Percentiles rank a stretch among this genome's conserved stretches.
Evolutionary conservation across 164 flowering plant genomes (phyloP).

Genomic region (Stephania japonica): DNA sequence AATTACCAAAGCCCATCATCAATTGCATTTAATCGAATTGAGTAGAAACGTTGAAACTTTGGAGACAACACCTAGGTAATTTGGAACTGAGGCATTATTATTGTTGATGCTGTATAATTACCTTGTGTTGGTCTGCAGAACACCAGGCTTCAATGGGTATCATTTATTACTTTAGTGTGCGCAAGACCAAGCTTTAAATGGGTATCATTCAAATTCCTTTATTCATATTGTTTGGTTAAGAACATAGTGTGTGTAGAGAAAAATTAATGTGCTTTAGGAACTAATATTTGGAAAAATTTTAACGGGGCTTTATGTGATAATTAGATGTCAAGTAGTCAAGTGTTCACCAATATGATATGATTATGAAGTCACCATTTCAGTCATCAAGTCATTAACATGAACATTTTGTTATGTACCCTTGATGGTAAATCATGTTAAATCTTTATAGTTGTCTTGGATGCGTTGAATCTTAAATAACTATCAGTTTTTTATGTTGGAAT

Average conservation of each 20-base stretch:
- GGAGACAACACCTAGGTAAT: too few relatives aligned
- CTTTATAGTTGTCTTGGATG: background rate
- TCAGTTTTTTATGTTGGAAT: conserved; percentile 2
- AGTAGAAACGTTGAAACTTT: too few relatives aligned
- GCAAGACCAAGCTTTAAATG: background rate
- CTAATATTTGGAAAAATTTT: background rate
- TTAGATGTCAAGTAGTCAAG: background rate
- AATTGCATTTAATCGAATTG: too few relatives aligned
- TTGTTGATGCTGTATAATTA: too few relatives aligned
- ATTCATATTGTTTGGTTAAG: background rate
- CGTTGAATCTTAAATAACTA: background rate
- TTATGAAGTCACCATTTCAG: too few relatives aligned
- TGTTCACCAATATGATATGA: too few relatives aligned
- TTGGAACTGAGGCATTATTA: too few relatives aligned
- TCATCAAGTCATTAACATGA: background rate
- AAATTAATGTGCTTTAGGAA: background rate
- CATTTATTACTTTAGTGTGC: too few relatives aligned
- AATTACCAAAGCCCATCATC: too few relatives aligned
- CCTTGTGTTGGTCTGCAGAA: too few relatives aligned
- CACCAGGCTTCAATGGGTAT: too few relatives aligned
- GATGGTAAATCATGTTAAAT: background rate
- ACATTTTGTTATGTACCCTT: background rate
- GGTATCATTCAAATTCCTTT: background rate
- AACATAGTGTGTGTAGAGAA: background rate
- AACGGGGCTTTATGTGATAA: too few relatives aligned